Conservation (phyloP, 179 eudicot genomes). For the Carnegiea gigantea region DNA sequence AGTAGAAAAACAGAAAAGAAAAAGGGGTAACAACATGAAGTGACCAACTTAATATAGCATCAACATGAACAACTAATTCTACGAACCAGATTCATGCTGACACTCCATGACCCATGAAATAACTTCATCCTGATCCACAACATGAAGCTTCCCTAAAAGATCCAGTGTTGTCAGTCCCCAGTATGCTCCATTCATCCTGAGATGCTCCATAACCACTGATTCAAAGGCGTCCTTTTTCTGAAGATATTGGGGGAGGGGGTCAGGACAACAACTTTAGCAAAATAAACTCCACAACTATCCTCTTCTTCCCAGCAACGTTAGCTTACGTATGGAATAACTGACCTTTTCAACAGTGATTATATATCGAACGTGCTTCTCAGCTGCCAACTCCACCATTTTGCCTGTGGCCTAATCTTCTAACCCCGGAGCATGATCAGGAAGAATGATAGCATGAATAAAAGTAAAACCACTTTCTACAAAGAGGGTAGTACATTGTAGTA, state of each 20-base stretch:
- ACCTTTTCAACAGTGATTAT: constrained; percentile 9
- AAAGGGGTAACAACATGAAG: neutral
- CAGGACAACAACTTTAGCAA: neutral
- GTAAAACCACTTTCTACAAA: neutral
- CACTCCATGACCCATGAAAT: constrained; percentile 90
- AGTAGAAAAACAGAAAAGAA: neutral
- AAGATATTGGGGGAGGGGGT: no score
- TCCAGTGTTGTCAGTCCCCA: constrained; percentile 94
- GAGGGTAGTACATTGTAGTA: neutral
- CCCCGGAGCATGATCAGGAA: neutral
- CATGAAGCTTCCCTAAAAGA: constrained; percentile 71
- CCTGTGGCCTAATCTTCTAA: neutral
- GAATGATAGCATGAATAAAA: neutral
- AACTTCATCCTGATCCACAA: constrained; percentile 68
- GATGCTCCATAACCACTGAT: constrained; percentile 85
- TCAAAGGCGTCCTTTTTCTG: constrained; percentile 78
- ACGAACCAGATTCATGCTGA: constrained; percentile 90
- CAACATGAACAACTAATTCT: neutral
- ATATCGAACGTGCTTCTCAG: constrained; percentile 13
- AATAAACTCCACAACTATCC: neutral
- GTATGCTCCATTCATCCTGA: constrained; percentile 84
- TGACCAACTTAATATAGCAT: neutral
- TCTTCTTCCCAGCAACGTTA: neutral
- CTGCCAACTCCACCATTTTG: constrained; percentile 6
- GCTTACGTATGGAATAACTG: neutral